Evolutionary conservation across 108 stramenopile genomes (phyloP).

Genomic region (Skeletonema potamos): DNA sequence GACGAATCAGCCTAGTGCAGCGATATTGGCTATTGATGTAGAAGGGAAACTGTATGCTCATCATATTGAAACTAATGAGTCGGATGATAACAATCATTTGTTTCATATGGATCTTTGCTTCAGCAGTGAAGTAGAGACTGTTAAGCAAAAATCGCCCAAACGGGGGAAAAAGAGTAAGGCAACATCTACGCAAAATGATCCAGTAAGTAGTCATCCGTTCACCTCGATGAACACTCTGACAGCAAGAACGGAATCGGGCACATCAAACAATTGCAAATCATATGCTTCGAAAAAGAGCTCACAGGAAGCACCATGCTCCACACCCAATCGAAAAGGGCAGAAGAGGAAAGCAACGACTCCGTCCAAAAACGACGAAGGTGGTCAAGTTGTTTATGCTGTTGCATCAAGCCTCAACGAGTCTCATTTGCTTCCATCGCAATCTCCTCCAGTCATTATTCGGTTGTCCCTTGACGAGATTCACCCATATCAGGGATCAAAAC

Average conservation of each 20-base stretch:
- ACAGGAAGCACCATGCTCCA: not conserved
- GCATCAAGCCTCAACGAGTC: constrained; percentile 27
- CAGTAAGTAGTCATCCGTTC: not conserved
- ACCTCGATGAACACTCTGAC: constrained; percentile 29
- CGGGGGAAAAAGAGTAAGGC: constrained; percentile 1
- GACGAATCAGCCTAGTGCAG: not conserved
- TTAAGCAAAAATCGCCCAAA: not conserved
- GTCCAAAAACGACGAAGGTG: not conserved
- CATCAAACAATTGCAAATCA: not conserved
- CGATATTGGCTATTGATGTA: constrained; percentile 19
- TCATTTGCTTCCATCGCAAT: constrained; percentile 18
- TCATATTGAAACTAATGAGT: constrained; percentile 1
- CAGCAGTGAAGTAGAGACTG: not conserved
- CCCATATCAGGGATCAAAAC: not conserved
- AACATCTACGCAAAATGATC: not conserved
- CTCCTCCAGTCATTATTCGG: constrained; percentile 27
- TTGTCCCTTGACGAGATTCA: constrained; percentile 1
- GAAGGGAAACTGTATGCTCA: constrained; percentile 17
- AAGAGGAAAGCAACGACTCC: constrained; percentile 30
- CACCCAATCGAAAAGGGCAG: constrained; percentile 12
- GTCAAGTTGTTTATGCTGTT: constrained; percentile 26
- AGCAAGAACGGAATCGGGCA: constrained; percentile 15
- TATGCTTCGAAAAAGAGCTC: not conserved
- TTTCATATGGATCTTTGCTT: constrained; percentile 16
- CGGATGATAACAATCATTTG: constrained; percentile 4